phyloP scores from a whole-genome alignment of 2,329 filamentous ascomycete genomes.

The Fusarium sp. region DNA sequence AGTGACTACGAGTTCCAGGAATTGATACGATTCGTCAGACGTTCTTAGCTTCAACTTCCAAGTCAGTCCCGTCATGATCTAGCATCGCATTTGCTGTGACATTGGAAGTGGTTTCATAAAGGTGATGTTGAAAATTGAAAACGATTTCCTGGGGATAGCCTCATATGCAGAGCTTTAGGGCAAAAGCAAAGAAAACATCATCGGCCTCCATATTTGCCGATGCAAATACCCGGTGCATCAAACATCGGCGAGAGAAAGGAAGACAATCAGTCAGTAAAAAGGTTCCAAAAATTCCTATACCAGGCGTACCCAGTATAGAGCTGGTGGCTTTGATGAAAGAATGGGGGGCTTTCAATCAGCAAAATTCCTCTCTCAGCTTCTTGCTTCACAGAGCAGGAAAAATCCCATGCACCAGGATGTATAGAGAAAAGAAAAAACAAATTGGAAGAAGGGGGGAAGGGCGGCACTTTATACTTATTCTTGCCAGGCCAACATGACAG shows the following conservation, averaged over 20 bases:
- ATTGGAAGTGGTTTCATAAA: background rate
- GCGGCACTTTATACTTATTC: background rate
- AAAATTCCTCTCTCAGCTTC: background rate
- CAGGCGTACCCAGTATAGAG: background rate
- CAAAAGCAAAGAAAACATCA: background rate
- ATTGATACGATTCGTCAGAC: background rate
- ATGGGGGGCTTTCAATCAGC: background rate
- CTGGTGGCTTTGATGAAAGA: background rate
- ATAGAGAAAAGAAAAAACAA: background rate
- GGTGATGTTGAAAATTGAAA: background rate
- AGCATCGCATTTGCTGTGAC: too few relatives aligned
- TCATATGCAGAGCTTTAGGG: background rate
- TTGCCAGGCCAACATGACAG: background rate
- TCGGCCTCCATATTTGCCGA: background rate
- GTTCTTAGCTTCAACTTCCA: background rate
- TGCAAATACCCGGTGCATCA: background rate
- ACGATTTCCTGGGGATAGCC: background rate
- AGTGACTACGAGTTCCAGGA: background rate
- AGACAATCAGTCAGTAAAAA: background rate
- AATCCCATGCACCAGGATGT: background rate
- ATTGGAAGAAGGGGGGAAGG: background rate
- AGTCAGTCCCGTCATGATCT: background rate
- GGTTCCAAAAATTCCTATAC: background rate
- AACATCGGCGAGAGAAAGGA: background rate
- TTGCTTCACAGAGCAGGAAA: constrained; percentile 7